phyloP scores from a whole-genome alignment of 2,329 filamentous ascomycete genomes.

The Grosmannia clavigera region DNA sequence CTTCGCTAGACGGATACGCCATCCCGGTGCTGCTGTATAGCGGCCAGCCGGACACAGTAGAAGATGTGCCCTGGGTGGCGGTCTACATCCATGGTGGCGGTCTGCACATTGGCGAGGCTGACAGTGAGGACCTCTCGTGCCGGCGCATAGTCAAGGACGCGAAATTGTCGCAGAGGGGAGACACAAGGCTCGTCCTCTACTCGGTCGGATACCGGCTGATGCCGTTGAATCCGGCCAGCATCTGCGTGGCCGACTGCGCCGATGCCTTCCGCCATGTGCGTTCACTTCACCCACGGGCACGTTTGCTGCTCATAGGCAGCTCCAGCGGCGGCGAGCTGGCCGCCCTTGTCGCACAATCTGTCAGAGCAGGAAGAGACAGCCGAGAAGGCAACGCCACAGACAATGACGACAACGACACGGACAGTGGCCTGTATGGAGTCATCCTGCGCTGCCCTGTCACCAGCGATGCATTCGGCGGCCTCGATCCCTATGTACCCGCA shows the following conservation, averaged over 20 bases:
- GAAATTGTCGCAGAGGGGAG: constrained; percentile 9
- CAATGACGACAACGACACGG: not conserved
- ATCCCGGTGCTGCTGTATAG: constrained; percentile 26
- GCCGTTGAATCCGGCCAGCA: constrained; percentile 24
- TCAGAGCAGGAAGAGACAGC: not conserved
- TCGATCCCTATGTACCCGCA: constrained; percentile 22
- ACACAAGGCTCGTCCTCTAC: constrained; percentile 21
- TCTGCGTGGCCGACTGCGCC: constrained; percentile 29
- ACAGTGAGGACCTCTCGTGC: constrained; percentile 36
- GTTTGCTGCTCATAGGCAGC: constrained; percentile 28
- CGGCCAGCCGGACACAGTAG: not conserved
- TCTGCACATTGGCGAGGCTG: constrained; percentile 32
- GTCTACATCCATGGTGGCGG: constrained; percentile 38
- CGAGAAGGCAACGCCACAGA: not conserved
- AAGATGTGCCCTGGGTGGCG: constrained; percentile 17
- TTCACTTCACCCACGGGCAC: constrained; percentile 5
- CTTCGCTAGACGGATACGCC: constrained; percentile 19
- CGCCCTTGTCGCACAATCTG: constrained; percentile 26
- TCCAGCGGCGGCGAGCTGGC: constrained; percentile 37
- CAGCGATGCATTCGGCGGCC: constrained; percentile 27
- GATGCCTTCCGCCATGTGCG: constrained; percentile 21
- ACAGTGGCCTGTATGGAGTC: constrained; percentile 22
- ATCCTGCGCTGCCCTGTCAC: constrained; percentile 36
- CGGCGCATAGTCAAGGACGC: constrained; percentile 25
- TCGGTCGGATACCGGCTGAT: constrained; percentile 34